A percentile compares a stretch with the other conserved stretches of the same genome.
phyloP scores from a whole-genome alignment of 2,329 filamentous ascomycete genomes.

The Colletotrichum trifolii region DNA sequence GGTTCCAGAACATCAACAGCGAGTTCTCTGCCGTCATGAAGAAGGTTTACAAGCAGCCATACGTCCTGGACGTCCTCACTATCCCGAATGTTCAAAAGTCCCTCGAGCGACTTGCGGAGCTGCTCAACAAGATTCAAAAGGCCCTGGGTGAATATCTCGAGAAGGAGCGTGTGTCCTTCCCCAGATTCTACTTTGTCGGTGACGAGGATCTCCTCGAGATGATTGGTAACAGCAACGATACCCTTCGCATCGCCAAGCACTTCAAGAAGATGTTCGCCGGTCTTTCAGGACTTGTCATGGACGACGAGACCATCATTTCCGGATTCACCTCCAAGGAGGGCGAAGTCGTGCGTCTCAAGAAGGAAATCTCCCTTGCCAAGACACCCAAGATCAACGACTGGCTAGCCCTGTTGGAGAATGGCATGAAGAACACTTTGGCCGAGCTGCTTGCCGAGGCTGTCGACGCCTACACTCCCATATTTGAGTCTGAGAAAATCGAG shows the following conservation, averaged over 20 bases:
- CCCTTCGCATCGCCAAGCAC: constrained; percentile 94
- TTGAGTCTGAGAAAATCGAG: constrained; percentile 78
- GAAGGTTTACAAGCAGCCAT: constrained; percentile 96
- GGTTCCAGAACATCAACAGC: constrained; percentile 99
- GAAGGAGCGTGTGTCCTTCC: constrained; percentile 96
- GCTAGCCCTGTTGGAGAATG: constrained; percentile 90
- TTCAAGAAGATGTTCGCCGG: constrained; percentile 99
- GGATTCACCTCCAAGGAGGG: constrained; percentile 97
- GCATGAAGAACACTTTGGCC: constrained; percentile 94
- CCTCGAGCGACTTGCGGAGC: constrained; percentile 92
- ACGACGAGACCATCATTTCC: constrained; percentile 88
- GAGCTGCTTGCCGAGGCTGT: constrained; percentile 90
- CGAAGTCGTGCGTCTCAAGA: constrained; percentile 87
- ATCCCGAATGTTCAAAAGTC: constrained; percentile 97
- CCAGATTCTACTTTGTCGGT: constrained; percentile 98
- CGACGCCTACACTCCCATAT: constrained; percentile 82
- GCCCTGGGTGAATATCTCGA: constrained; percentile 98
- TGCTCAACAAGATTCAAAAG: constrained; percentile 99
- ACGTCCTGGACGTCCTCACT: constrained; percentile 93
- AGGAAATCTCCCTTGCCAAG: constrained; percentile 90
- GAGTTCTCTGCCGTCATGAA: constrained; percentile 99
- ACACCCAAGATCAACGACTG: constrained; percentile 99
- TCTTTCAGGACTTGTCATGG: constrained; percentile 88
- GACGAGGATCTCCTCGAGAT: constrained; percentile 99
- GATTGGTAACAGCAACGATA: constrained; percentile 99